Evolutionary conservation across 805 yeast species (phyloP).

Genomic region (Lachancea mirantina): DNA sequence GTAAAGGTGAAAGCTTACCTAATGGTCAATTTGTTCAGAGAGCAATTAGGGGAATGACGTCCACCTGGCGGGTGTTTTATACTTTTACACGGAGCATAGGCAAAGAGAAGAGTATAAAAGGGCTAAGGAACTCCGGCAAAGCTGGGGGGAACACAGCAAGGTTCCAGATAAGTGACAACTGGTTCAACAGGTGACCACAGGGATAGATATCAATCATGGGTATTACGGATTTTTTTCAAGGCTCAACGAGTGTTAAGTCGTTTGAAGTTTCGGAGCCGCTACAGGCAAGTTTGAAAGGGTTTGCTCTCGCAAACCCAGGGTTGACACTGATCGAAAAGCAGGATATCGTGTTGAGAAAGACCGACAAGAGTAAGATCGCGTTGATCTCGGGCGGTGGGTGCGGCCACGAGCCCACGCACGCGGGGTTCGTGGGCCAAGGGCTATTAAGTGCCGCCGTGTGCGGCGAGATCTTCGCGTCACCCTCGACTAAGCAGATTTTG

Average conservation of each 20-base stretch:
- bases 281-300: constrained; percentile 32
- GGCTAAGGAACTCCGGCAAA: no score
- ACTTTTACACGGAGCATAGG: no score
- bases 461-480: constrained; percentile 91
- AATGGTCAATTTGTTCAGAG: no score
- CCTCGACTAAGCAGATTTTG: constrained; percentile 83
- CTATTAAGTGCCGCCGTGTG: constrained; percentile 80
- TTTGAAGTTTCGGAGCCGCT: constrained; percentile 37
- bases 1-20: no score
- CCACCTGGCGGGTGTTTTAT: no score
- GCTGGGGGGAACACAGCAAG: no score
- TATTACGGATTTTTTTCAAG: no score
- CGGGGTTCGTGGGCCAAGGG: constrained; percentile 84
- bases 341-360: constrained; percentile 33
- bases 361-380: constrained; percentile 47
- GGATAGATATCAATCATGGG: no score
- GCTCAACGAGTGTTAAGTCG: constrained; percentile 28
- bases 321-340: constrained; percentile 33
- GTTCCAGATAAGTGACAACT: no score
- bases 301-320: constrained; percentile 34
- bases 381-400: constrained; percentile 89
- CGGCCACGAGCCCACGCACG: constrained; percentile 94
- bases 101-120: no score
- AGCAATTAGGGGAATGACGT: no score
- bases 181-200: no score